phyloP scores from a whole-genome alignment of 208 protist species.

The Perkinsela sp. region DNA sequence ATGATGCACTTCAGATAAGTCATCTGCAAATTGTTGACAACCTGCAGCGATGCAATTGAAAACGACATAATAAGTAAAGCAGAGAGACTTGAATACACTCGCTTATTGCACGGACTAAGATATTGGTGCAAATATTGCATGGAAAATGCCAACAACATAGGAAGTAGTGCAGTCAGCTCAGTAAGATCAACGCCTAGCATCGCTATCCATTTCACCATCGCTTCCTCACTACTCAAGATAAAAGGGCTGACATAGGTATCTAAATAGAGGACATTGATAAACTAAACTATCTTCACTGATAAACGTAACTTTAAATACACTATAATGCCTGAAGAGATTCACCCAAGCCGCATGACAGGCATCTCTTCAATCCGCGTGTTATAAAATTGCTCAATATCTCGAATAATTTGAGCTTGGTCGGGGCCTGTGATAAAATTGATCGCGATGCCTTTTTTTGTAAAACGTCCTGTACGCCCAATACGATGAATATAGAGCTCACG shows the following conservation, averaged over 20 bases:
- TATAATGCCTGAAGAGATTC: background rate
- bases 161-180: too few relatives aligned
- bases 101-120: too few relatives aligned
- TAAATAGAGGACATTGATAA: background rate
- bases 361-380: slow-evolving; percentile 82
- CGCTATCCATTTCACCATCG: background rate
- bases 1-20: too few relatives aligned
- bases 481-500: slow-evolving; percentile 74
- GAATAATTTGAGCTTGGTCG: slow-evolving; percentile 62
- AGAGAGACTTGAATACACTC: too few relatives aligned
- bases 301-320: background rate
- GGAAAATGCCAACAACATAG: too few relatives aligned
- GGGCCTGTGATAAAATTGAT: slow-evolving; percentile 87
- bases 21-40: too few relatives aligned
- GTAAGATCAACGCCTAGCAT: too few relatives aligned
- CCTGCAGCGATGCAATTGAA: too few relatives aligned
- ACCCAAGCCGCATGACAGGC: slow-evolving; percentile 14
- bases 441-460: slow-evolving; percentile 87
- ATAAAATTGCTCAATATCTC: slow-evolving; percentile 88
- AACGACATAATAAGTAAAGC: too few relatives aligned
- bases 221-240: background rate
- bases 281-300: background rate
- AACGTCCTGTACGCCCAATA: slow-evolving; percentile 84
- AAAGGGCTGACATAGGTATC: background rate
- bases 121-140: too few relatives aligned